Evolutionary conservation across 2,329 filamentous ascomycete species (phyloP), one percentile per base, ranked within the genome.

Genomic region (Sporothrix brasiliensis): DNA sequence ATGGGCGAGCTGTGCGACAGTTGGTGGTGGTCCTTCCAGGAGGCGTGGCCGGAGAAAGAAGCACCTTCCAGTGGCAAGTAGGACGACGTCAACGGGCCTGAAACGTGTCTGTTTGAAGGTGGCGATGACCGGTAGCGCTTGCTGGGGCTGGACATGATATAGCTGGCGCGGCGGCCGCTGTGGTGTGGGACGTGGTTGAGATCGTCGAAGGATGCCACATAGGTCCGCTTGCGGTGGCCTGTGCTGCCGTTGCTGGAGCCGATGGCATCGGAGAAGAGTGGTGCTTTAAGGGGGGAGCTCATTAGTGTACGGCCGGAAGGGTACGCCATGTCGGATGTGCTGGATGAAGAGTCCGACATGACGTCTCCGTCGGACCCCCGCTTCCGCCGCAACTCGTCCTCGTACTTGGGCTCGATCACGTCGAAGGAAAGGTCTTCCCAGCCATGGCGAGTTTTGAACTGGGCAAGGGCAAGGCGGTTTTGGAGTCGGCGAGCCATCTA

Each of bases 381-480:
- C 81, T 90, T 91, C 75, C 89, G 87, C 81, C 91, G 88, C 78
- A 94, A 85, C 81, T 94, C 88, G 78, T 93, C 88, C 78, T 94
- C 91, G 73, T 94, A 83, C 79, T 90, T 91, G 67, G 93, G 92
- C 81, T 97, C 93, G 81, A 97, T 92, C 73, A 86, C 89, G 79
- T 93, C 92, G 77, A 96, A 88, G 73, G 91, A 92, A 79, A 97
- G 87, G 80, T 95, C 92, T 81, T 97, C 91, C 90, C 93, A 96
- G 79, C 94, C 94, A 83, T 97, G 91, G 81, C 96, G 93, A 75
- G 95, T 93, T 83, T 98, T 98, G 87, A 97, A 95, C 81, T 96
- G 95, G 79, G 95, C 95, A 74, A 98, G 88, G 71, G 95, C 94
- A 72, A 99, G 89, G 74, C 94, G 92, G 83, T 97, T 93, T 82